Evolutionary conservation across 2,329 filamentous ascomycete genomes (phyloP), one percentile per base, ranked within the genome.

Genomic region (Aspergillus awamori): DNA sequence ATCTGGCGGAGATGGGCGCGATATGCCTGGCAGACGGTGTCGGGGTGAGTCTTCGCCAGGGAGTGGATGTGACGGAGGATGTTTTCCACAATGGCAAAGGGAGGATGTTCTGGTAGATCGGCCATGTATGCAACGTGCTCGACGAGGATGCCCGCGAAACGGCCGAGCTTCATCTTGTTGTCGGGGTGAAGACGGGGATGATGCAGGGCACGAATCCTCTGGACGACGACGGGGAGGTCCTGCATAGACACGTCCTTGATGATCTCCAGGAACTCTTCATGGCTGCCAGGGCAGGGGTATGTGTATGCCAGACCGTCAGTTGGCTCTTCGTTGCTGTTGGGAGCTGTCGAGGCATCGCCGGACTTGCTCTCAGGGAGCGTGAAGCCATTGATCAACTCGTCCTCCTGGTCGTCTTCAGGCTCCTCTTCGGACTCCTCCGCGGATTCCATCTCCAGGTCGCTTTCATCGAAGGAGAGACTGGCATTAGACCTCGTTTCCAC

Each of bases 21-120:
- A 76, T 97, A 97, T 8, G 87, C 88, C 62, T 85, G 87, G 24
- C 89, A 88, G 58, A 97, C 91, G 59, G 89, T 88, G 39, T 91
- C 81, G 0, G 94, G 88, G 69, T 93, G 96, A 53, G 87, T 90
- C 73, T 97, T 94, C 3, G 93, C 90, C 58, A 99, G 83, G 2
- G 94, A 98, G 78, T 99, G 96, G 24, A 97, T 83, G 76, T 99
- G 95, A 52, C 95, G 90, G 61, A 94, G 88, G 13, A 97, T 77
- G 56, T 85, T 89, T 76, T 99, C 95, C 15, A 96, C 74, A 1
- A 91, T 83, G 0, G 83, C 75, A 67, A 95, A 90, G 0, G 88
- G 83, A 3, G 87, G 83, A 59, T 70, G 80, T 69, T 69, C 76
- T 59, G 70, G 61, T 48, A 83, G 75, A 43, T 84, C 81, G 8